These are phyloP conservation scores for Ceratobasidium sp. DNA, from an alignment of 1,284 basidiomycete genomes.

Conservation along the genomic window DNA sequence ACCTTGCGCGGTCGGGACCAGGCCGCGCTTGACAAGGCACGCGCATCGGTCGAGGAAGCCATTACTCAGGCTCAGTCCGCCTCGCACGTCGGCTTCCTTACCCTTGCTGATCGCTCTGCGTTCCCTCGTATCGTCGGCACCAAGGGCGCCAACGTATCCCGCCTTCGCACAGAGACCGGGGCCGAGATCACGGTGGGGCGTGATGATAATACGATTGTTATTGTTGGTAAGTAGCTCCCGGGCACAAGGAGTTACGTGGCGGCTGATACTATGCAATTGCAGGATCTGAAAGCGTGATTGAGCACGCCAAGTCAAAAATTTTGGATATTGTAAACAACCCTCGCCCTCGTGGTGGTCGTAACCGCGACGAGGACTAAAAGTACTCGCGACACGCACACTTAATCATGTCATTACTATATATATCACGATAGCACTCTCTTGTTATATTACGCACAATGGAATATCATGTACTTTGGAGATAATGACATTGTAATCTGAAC, in stretches of 20 bases:
- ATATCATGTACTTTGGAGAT: slow-evolving; percentile 14
- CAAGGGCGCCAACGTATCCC: slow-evolving; percentile 82
- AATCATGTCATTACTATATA: not conserved
- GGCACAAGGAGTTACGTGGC: not conserved
- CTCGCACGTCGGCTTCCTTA: slow-evolving; percentile 78
- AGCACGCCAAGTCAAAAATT: slow-evolving; percentile 81
- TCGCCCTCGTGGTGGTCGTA: slow-evolving; percentile 19
- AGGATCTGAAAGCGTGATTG: slow-evolving; percentile 74
- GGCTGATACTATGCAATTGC: slow-evolving; percentile 36
- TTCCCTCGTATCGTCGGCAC: slow-evolving; percentile 89
- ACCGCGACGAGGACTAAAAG: slow-evolving; percentile 30
- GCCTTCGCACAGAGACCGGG: slow-evolving; percentile 83
- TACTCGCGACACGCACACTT: not conserved
- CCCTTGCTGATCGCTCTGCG: slow-evolving; percentile 70
- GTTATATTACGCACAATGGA: slow-evolving; percentile 14
- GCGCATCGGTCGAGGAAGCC: slow-evolving; percentile 69
- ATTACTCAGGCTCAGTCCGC: slow-evolving; percentile 76
- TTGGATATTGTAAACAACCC: slow-evolving; percentile 61
- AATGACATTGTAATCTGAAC: not conserved
- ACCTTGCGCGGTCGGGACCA: slow-evolving; percentile 81
- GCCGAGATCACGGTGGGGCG: slow-evolving; percentile 88
- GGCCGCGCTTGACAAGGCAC: slow-evolving; percentile 74
- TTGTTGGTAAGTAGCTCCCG: slow-evolving; percentile 65
- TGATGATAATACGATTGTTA: slow-evolving; percentile 82
- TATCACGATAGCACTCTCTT: not conserved